These are phyloP conservation scores for Aspergillus felis DNA, from an alignment of 2,329 filamentous ascomycete genomes.

Conservation along the genomic window DNA sequence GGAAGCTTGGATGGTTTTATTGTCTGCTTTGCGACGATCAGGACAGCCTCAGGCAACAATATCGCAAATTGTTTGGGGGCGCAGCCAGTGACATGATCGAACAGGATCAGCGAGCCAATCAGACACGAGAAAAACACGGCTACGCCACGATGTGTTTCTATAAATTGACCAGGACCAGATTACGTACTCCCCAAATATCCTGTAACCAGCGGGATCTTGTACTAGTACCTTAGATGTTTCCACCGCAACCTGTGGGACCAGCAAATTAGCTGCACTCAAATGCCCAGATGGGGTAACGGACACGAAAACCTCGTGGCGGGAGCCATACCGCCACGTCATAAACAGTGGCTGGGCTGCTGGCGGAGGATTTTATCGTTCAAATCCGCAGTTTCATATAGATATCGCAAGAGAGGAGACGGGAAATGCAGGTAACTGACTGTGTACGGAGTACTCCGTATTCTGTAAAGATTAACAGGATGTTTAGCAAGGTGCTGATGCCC, in stretches of 20 bases:
- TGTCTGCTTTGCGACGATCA: neutral
- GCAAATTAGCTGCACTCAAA: slow-evolving; percentile 4
- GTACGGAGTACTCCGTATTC: too few relatives aligned
- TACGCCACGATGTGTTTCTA: slow-evolving; percentile 20
- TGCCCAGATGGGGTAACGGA: neutral
- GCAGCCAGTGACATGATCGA: neutral
- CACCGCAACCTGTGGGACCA: slow-evolving; percentile 6
- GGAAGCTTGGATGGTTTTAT: neutral
- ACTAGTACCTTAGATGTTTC: slow-evolving; percentile 10
- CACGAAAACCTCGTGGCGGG: slow-evolving; percentile 9
- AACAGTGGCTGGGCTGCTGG: slow-evolving; percentile 9
- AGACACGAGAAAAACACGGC: slow-evolving; percentile 1
- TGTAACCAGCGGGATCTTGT: neutral
- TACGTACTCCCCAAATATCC: neutral
- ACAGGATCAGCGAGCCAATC: slow-evolving; percentile 14
- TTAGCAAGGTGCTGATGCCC: neutral
- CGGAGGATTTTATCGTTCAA: slow-evolving; percentile 1
- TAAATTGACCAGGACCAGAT: slow-evolving; percentile 4
- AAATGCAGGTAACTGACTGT: too few relatives aligned
- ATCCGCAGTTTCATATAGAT: neutral
- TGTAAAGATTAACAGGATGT: neutral
- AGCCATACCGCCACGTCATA: slow-evolving; percentile 17
- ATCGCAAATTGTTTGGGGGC: neutral
- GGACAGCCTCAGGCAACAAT: neutral
- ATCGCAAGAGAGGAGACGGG: too few relatives aligned